Evolutionary conservation across 768 basidiomycete species (phyloP).

Genomic region (Russula lepida): DNA sequence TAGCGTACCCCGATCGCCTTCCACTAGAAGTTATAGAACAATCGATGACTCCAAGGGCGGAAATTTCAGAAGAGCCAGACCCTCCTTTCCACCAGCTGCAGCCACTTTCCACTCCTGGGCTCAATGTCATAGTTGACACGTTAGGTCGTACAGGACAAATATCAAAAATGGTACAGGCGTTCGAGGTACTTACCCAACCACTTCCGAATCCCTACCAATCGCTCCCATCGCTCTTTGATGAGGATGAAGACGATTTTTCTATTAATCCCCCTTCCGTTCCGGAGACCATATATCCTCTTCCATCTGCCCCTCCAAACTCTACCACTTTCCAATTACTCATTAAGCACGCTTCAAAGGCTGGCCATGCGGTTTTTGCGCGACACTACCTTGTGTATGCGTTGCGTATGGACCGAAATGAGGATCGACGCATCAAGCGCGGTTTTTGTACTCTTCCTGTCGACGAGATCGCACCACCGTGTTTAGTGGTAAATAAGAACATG

Average conservation of each 20-base stretch:
- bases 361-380: slow-evolving; percentile 47
- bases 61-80: slow-evolving; percentile 31
- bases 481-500: slow-evolving; percentile 47
- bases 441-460: slow-evolving; percentile 26
- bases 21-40: slow-evolving; percentile 37
- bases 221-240: slow-evolving; percentile 47
- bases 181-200: slow-evolving; percentile 71
- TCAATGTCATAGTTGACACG: slow-evolving; percentile 67
- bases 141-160: slow-evolving; percentile 53
- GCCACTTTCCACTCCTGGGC: slow-evolving; percentile 43
- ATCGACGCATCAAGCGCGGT: slow-evolving; percentile 30
- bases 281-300: slow-evolving; percentile 29
- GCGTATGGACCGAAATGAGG: slow-evolving; percentile 32
- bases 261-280: slow-evolving; percentile 35
- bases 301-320: slow-evolving; percentile 51
- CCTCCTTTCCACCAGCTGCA: slow-evolving; percentile 27
- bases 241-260: slow-evolving; percentile 57
- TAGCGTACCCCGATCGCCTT: slow-evolving; percentile 61
- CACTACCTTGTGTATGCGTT: slow-evolving; percentile 58
- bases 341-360: slow-evolving; percentile 42
- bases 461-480: slow-evolving; percentile 40
- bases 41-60: neutral
- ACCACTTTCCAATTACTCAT: slow-evolving; percentile 58
- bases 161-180: slow-evolving; percentile 62
- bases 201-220: slow-evolving; percentile 42